These are phyloP conservation scores for Parascedosporium putredinis DNA, from an alignment of 2,329 filamentous ascomycete genomes.

Conservation along the genomic window DNA sequence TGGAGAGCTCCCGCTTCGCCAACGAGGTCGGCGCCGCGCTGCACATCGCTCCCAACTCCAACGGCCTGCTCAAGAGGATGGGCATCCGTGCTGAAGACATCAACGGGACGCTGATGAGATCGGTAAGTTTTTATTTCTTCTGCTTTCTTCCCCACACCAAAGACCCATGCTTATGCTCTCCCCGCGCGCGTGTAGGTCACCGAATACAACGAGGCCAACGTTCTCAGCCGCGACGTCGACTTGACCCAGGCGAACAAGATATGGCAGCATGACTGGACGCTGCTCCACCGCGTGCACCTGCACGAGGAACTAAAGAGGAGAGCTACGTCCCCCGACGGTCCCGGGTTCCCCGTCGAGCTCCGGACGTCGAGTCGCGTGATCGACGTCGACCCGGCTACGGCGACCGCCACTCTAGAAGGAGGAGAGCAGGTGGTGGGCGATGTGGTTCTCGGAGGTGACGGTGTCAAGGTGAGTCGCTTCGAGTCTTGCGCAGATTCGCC, in stretches of 20 bases:
- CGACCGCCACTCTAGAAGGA: conserved; percentile 34
- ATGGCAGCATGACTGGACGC: conserved; percentile 33
- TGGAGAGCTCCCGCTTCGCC: conserved; percentile 25
- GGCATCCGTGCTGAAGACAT: conserved; percentile 27
- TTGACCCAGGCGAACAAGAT: conserved; percentile 23
- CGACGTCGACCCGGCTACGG: conserved; percentile 28
- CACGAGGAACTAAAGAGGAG: conserved; percentile 24
- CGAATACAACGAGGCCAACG: conserved; percentile 27
- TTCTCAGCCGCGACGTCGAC: conserved; percentile 23
- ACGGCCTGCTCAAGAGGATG: conserved; percentile 38
- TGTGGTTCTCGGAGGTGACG: conserved; percentile 34
- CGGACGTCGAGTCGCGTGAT: conserved; percentile 31
- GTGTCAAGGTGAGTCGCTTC: conserved; percentile 34
- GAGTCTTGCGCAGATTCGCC: too few relatives aligned
- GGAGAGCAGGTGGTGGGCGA: conserved; percentile 22
- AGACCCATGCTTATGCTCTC: neutral
- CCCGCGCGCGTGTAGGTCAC: conserved; percentile 7
- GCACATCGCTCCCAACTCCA: conserved; percentile 31
- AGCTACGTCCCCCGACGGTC: conserved; percentile 19
- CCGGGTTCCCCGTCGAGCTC: conserved; percentile 19
- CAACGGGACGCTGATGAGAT: conserved; percentile 22
- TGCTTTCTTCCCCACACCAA: too few relatives aligned
- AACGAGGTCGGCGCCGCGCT: conserved; percentile 29
- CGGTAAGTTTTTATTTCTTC: too few relatives aligned
- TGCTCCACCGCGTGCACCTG: conserved; percentile 29